Percentiles rank a stretch among this genome's conserved stretches.
These are phyloP conservation scores for Penicillium oxalicum DNA, from an alignment of 2,329 filamentous ascomycete genomes.

Conservation along the genomic window DNA sequence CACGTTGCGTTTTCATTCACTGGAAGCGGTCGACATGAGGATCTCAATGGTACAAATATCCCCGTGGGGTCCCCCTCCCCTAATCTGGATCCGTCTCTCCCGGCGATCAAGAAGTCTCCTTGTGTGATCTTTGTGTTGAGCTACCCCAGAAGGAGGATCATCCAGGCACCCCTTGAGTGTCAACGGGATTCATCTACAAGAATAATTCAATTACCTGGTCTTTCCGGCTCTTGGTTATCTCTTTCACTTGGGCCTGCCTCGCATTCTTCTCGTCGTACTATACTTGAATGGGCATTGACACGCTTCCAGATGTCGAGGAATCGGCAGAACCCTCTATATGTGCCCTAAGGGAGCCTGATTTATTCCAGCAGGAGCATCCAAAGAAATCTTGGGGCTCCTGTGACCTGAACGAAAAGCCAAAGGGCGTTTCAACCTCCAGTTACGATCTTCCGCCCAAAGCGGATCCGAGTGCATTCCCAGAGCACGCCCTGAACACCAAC, in stretches of 20 bases:
- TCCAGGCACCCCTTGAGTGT: too few species aligned
- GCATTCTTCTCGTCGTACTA: constrained; percentile 7
- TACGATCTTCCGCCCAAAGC: neutral
- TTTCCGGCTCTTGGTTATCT: constrained; percentile 6
- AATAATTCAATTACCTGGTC: neutral
- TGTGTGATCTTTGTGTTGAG: too few species aligned
- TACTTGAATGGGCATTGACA: constrained; percentile 39
- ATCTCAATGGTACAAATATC: too few species aligned
- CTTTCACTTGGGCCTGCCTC: neutral
- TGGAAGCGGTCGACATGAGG: neutral
- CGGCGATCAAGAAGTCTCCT: too few species aligned
- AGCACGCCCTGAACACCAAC: neutral
- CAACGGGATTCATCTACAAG: too few species aligned
- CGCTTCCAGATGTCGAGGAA: constrained; percentile 37
- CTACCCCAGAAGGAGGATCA: too few species aligned
- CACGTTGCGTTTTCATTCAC: constrained; percentile 5
- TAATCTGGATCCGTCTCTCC: too few species aligned
- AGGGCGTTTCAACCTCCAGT: neutral
- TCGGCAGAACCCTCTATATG: constrained; percentile 38
- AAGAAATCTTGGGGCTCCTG: constrained; percentile 13
- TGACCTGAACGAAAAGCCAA: constrained; percentile 15
- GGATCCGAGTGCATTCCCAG: constrained; percentile 5
- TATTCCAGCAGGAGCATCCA: constrained; percentile 14
- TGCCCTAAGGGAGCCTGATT: constrained; percentile 25
- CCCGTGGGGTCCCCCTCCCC: too few species aligned